Evolutionary conservation across 2,329 filamentous ascomycete species (phyloP), one percentile per base, ranked within the genome.

Genomic region (Penicillium rolfsii): DNA sequence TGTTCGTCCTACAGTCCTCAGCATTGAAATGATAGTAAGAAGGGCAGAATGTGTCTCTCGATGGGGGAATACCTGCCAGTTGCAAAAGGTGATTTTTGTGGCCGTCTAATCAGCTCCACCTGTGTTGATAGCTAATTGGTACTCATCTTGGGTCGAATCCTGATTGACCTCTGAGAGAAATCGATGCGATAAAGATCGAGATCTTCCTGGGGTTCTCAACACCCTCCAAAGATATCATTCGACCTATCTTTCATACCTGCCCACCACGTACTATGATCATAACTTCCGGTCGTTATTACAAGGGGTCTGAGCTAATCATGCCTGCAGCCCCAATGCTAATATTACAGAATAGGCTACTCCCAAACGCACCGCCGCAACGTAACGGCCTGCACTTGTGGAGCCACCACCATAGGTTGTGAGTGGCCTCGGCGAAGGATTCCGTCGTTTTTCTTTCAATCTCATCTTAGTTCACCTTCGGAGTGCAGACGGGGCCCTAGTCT

Each of bases 381-480:
- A 59, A 45, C 50, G 12, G 54, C 40, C 33, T 28, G 26, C 41
- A 19, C 36, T 50, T 30, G 56, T 63, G 60, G 60, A 52, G 52
- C 41, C 59, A 16, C 16, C 16, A 16, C 24, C 1, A 16, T 35
- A 19, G 19, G 1, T 24, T 40, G 43, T 60, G 45, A 60, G 11
- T 56, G 52, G 52, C 30, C 28, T 40, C 58, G 63, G 61, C 38
- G 40, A 66, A 24, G 16, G 46, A 48, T 53, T 60, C 58, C 59
- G 40, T 40, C 35, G 16, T 40, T 49, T 53, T 50, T 45, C 12
- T 35, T 43, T 16, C 19, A 12, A n/a, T 28, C 49, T 33, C 28
- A 52, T 40, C 49, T 52, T 35, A 19, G 33, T 19, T 11, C 28
- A 19, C n/a, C 19, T 49, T 7, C 19, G 19, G 19, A 22, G 19